phyloP scores from a whole-genome alignment of 352 stramenopile genomes.

The Phytophthora pini region DNA sequence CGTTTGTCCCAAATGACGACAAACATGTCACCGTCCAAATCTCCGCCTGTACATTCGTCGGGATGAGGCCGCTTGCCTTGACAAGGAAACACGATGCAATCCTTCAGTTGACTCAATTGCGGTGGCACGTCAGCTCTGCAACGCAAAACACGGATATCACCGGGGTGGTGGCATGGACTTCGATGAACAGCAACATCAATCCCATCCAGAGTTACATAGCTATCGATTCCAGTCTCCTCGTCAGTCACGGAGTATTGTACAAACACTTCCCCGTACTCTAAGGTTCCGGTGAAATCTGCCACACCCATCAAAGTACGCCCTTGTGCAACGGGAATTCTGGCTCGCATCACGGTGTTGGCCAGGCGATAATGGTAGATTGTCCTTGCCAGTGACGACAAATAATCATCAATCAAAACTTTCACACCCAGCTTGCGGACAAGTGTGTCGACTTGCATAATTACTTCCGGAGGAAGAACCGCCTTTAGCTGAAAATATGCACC shows the following conservation, averaged over 20 bases:
- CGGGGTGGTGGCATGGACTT: slow-evolving; percentile 79
- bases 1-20: slow-evolving; percentile 84
- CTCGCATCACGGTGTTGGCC: slow-evolving; percentile 72
- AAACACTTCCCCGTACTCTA: slow-evolving; percentile 79
- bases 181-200: slow-evolving; percentile 74
- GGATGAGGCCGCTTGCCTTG: slow-evolving; percentile 70
- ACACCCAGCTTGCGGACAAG: slow-evolving; percentile 49
- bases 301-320: slow-evolving; percentile 80
- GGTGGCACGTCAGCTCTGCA: slow-evolving; percentile 58
- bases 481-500: slow-evolving; percentile 60
- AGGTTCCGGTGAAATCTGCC: slow-evolving; percentile 75
- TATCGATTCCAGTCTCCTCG: slow-evolving; percentile 22
- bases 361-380: slow-evolving; percentile 77
- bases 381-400: slow-evolving; percentile 56
- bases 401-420: slow-evolving; percentile 52
- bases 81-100: slow-evolving; percentile 85
- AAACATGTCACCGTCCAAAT: slow-evolving; percentile 85
- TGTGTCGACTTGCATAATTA: slow-evolving; percentile 47
- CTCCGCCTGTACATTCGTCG: slow-evolving; percentile 81
- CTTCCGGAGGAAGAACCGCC: slow-evolving; percentile 37
- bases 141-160: slow-evolving; percentile 71
- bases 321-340: slow-evolving; percentile 75
- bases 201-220: slow-evolving; percentile 39
- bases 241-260: slow-evolving; percentile 74
- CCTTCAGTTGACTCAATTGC: slow-evolving; percentile 52